A percentile compares a stretch with the other conserved stretches of the same genome.
Conservation (phyloP, 2,329 filamentous ascomycete species). For the Orbilia brochopaga region DNA sequence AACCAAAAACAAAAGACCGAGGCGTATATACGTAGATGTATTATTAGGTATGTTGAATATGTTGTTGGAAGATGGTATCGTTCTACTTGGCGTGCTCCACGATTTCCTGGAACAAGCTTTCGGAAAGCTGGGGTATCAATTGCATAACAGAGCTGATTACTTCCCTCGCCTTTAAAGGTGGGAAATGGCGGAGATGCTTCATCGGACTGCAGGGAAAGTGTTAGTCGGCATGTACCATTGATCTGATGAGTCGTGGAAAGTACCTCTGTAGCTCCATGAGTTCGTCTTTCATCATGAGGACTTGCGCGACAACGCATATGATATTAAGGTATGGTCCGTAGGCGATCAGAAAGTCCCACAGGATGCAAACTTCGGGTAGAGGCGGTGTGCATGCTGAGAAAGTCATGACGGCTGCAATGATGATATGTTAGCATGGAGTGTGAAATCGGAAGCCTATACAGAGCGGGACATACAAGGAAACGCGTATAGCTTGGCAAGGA, state of each 20-base stretch:
- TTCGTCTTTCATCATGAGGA: constrained; percentile 84
- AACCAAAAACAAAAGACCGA: constrained; percentile 3
- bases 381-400: constrained; percentile 95
- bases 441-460: neutral
- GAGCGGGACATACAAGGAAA: constrained; percentile 69
- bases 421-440: constrained; percentile 3
- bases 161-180: constrained; percentile 75
- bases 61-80: neutral
- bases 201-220: constrained; percentile 72
- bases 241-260: constrained; percentile 51
- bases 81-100: constrained; percentile 78
- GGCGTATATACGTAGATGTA: constrained; percentile 15
- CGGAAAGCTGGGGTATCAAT: constrained; percentile 86
- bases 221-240: constrained; percentile 52
- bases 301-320: constrained; percentile 91
- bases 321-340: constrained; percentile 96
- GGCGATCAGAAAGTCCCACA: constrained; percentile 98
- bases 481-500: constrained; percentile 93
- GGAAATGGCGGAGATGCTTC: constrained; percentile 86
- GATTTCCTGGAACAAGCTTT: constrained; percentile 88
- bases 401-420: constrained; percentile 72
- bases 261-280: constrained; percentile 85
- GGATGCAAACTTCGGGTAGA: constrained; percentile 83
- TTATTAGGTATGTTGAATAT: constrained; percentile 16
- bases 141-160: constrained; percentile 84